phyloP scores from a whole-genome alignment of 352 stramenopile species.

The Phytophthora boehmeriae region DNA sequence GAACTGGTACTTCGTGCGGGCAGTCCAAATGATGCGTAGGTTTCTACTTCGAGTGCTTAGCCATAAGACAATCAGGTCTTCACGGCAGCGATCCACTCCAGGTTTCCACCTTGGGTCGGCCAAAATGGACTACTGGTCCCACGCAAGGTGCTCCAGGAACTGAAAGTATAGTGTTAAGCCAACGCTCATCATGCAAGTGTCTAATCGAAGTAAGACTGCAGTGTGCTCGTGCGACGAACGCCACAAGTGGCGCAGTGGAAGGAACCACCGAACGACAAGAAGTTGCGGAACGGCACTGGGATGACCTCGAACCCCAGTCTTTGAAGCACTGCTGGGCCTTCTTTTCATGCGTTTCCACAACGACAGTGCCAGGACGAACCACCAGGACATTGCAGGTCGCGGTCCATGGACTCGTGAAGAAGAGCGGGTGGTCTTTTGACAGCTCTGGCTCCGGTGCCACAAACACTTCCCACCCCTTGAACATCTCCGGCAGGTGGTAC shows the following conservation, averaged over 20 bases:
- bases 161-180: too few relatives aligned
- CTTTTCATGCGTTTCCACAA: conserved; percentile 89
- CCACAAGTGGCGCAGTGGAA: conserved; percentile 91
- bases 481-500: conserved; percentile 90
- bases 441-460: conserved; percentile 86
- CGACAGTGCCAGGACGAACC: conserved; percentile 76
- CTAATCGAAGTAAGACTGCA: conserved; percentile 89
- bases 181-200: too few relatives aligned
- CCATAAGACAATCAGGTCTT: too few relatives aligned
- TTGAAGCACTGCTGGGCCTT: conserved; percentile 83
- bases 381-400: conserved; percentile 92
- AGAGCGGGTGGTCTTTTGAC: conserved; percentile 78
- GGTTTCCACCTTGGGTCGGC: too few relatives aligned
- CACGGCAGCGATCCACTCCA: too few relatives aligned
- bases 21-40: too few relatives aligned
- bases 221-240: conserved; percentile 75
- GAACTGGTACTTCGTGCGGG: too few relatives aligned
- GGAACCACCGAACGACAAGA: conserved; percentile 90
- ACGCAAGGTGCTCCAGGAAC: too few relatives aligned
- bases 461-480: conserved; percentile 92
- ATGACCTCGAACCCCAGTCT: conserved; percentile 91
- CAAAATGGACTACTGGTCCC: too few relatives aligned
- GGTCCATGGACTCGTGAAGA: conserved; percentile 92
- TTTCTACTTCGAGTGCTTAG: too few relatives aligned
- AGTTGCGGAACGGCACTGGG: conserved; percentile 91